Percentiles rank a stretch among this genome's conserved stretches.
phyloP scores from a whole-genome alignment of 2,329 filamentous ascomycete species.

The Elsinoe fawcettii region DNA sequence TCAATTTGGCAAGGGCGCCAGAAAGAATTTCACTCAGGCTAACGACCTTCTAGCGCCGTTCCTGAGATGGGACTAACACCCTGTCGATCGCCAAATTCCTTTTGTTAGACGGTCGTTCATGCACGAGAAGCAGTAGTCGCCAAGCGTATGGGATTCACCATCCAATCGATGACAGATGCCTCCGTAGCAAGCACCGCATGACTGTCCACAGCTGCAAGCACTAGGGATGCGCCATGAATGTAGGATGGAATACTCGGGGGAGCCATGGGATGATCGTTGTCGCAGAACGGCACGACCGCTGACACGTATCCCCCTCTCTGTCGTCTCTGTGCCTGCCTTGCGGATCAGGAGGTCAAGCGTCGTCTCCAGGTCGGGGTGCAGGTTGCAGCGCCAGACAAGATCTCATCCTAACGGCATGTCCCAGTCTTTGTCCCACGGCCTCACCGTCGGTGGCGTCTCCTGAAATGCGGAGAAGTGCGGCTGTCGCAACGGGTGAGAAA shows the following conservation, averaged over 20 bases:
- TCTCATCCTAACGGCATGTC: conserved; percentile 1
- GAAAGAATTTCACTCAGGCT: conserved; percentile 3
- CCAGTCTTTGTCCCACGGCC: conserved; percentile 3
- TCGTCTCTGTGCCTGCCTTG: not conserved
- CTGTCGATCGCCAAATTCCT: conserved; percentile 3
- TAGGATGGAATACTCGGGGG: not conserved
- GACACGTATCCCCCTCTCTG: not conserved
- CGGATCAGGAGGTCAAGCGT: conserved; percentile 8
- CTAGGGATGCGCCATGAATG: not conserved
- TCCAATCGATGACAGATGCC: not conserved
- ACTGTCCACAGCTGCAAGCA: not conserved
- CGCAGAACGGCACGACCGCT: conserved; percentile 1
- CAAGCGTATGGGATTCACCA: not conserved
- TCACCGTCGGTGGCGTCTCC: conserved; percentile 7
- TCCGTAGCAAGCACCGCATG: not conserved
- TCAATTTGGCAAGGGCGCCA: not conserved
- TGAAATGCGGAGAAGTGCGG: conserved; percentile 14
- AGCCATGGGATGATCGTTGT: not conserved
- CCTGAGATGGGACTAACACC: conserved; percentile 6
- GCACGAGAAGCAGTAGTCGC: conserved; percentile 7
- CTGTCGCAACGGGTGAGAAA: conserved; percentile 14
- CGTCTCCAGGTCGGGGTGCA: conserved; percentile 9
- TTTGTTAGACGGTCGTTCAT: conserved; percentile 9
- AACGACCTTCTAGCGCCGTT: conserved; percentile 1
- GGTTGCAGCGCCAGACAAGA: conserved; percentile 1